phyloP scores from a whole-genome alignment of 768 basidiomycete genomes.

The Hypholoma fasciculare region DNA sequence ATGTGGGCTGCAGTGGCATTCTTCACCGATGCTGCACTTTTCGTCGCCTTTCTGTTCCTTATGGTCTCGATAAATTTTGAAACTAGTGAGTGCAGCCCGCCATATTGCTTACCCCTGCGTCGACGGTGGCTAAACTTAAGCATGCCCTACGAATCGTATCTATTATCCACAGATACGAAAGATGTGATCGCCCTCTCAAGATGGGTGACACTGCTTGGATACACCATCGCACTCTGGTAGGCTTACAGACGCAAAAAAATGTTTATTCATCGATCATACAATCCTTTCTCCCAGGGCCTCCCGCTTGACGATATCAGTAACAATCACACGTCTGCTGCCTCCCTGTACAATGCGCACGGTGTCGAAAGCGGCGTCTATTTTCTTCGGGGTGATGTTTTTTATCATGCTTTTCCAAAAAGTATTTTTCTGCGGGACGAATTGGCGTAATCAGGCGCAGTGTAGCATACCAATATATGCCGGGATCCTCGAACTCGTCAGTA shows the following conservation, averaged over 20 bases:
- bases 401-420: conserved; percentile 3
- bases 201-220: neutral
- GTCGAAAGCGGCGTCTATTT: neutral
- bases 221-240: conserved; percentile 5
- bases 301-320: neutral
- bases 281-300: neutral
- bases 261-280: neutral
- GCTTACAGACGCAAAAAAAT: too few relatives aligned
- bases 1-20: conserved; percentile 5
- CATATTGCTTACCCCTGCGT: neutral
- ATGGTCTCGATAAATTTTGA: neutral
- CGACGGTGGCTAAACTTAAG: too few relatives aligned
- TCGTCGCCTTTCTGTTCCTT: neutral
- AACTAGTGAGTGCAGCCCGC: neutral
- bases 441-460: neutral
- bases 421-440: neutral
- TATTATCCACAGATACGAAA: neutral
- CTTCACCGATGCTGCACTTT: neutral
- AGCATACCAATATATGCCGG: neutral
- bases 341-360: neutral
- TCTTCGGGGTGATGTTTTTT: neutral
- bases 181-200: neutral
- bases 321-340: neutral
- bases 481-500: conserved; percentile 4
- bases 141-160: too few relatives aligned